A percentile compares a stretch with the other conserved stretches of the same genome.
Evolutionary conservation across 208 protist genomes (phyloP).

Genomic region (Borovskyia barvae): DNA sequence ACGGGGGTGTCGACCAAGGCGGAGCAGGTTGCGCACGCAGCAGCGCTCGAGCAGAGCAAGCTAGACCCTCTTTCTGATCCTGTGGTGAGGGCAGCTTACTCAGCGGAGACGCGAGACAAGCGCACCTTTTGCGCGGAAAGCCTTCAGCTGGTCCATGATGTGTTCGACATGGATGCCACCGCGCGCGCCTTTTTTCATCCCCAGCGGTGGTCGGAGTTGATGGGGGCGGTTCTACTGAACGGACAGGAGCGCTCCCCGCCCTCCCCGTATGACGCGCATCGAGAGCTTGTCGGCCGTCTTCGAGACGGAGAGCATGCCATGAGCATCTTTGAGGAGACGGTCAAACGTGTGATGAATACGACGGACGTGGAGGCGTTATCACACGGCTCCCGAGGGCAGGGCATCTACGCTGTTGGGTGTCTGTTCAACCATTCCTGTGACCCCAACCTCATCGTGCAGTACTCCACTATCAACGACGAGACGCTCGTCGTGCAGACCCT

Average conservation of each 20-base stretch:
- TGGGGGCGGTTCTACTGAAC: constrained; percentile 79
- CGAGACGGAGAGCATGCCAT: constrained; percentile 19
- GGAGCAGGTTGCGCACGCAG: constrained; percentile 6
- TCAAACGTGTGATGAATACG: neutral
- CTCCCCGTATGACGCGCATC: constrained; percentile 46
- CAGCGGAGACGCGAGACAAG: constrained; percentile 18
- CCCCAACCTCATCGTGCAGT: constrained; percentile 65
- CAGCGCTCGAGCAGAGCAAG: constrained; percentile 16
- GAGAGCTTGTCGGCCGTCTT: constrained; percentile 25
- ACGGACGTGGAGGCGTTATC: constrained; percentile 15
- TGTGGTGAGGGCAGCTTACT: constrained; percentile 14
- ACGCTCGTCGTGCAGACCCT: constrained; percentile 59
- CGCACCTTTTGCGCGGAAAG: constrained; percentile 28
- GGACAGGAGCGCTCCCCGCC: constrained; percentile 71
- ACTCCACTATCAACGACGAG: constrained; percentile 52
- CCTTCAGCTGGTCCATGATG: constrained; percentile 21
- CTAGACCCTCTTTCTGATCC: constrained; percentile 13
- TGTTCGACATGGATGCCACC: constrained; percentile 37
- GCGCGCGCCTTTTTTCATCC: constrained; percentile 33
- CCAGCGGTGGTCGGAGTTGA: constrained; percentile 43
- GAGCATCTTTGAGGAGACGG: constrained; percentile 25
- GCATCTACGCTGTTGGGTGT: constrained; percentile 63
- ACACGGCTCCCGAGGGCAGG: constrained; percentile 51
- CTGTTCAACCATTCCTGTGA: constrained; percentile 84
- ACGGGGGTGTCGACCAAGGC: neutral